Conservation (phyloP, 2,329 filamentous ascomycete species). For the Sporothrix dimorphospora region DNA sequence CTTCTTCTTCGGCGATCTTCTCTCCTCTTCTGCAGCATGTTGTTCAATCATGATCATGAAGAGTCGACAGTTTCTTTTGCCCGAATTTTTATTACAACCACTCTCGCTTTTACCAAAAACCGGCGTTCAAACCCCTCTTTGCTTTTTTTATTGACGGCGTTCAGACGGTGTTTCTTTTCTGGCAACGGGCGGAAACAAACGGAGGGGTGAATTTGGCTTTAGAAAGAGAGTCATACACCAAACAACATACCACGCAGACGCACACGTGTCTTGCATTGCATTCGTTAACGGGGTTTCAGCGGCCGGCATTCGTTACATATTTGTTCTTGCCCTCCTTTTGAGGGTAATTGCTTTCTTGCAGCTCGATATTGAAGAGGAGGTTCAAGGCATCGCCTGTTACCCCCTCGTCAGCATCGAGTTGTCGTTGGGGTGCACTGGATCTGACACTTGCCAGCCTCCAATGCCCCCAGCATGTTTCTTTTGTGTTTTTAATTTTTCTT, state of each 20-base stretch:
- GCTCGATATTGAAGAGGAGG: too few species aligned
- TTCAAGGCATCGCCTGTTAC: too few species aligned
- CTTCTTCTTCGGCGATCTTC: conserved; percentile 11
- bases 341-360: conserved; percentile 16
- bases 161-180: conserved; percentile 13
- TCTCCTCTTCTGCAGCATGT: conserved; percentile 10
- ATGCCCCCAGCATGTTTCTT: not conserved
- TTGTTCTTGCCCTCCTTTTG: conserved; percentile 19
- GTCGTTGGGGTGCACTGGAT: not conserved
- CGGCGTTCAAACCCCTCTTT: not conserved
- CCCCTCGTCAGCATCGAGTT: not conserved
- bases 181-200: conserved; percentile 10
- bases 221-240: conserved; percentile 28
- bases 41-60: conserved; percentile 21
- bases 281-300: conserved; percentile 32
- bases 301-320: conserved; percentile 19
- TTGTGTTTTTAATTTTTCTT: conserved; percentile 12
- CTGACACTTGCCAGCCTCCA: not conserved
- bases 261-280: conserved; percentile 31
- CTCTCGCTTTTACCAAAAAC: not conserved
- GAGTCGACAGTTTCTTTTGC: conserved; percentile 8
- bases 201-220: not conserved
- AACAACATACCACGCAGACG: conserved; percentile 19
- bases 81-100: conserved; percentile 9
- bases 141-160: conserved; percentile 15